Base-by-base conservation (phyloP, 768 basidiomycete genomes). In the Leccinum truebloodii region DNA sequence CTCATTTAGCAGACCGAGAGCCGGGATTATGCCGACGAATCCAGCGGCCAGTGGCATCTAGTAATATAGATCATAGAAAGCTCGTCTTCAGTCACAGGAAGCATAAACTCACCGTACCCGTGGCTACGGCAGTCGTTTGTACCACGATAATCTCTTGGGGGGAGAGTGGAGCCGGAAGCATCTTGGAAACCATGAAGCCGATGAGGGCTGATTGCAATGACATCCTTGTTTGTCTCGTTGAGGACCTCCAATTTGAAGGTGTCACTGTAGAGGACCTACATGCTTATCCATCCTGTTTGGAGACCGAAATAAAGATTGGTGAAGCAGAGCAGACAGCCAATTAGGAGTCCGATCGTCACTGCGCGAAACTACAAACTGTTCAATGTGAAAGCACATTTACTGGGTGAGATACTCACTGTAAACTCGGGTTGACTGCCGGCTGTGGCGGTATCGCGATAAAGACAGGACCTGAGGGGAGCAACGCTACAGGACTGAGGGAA, bases 91-190 rank as follows among this genome's bases (percentile, higher is more conserved):
- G n/a, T n/a, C 14, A 10, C 8, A 10, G 48, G 2, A 6, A 14
- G 26, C 10, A 44, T 37, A 65, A 64, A 54, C 61, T 62, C 56
- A 80, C 80, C 3, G 83, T 85, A 22, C 96, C 96, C 2, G 95
- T 98, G 1, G 95, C 96, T 2, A 95, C 95, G 0, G 96, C 95
- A 0, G 93, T 95, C 0, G 96, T 97, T 71, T 98, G 95, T 3
- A 97, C 82, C 0, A 98, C 92, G 20, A 97, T 89, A 60, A 96
- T 89, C 72, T 98, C 94, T 75, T 95, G 93, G 1, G 94, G 88
- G n/a, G 87, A 88, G 34, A 95, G 82, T 0, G 89, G 89, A 3
- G 75, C 80, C 1, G 87, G 86, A 6, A 94, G 78, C 63, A 91
- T 77, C 56, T 86, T 81, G 59, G 94, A 94, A 52, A 96, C 70